Evolutionary conservation across 176 grass and related monocot genomes (phyloP), one percentile per base, ranked within the genome.

Genomic region (Paspalum notatum): DNA sequence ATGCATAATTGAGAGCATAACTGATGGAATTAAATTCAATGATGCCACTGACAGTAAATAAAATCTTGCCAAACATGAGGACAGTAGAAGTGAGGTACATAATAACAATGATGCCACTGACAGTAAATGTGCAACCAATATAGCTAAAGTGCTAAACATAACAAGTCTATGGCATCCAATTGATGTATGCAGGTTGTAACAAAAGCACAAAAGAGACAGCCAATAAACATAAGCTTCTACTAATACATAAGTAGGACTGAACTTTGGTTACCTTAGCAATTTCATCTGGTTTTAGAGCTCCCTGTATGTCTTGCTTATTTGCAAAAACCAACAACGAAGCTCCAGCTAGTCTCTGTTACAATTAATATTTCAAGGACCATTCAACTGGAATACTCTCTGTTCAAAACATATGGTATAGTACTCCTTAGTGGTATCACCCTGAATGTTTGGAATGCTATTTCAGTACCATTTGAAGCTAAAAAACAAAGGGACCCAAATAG

Each of bases 271-370:
- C 94, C 79, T 97, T 93, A 24, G 86, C 91, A 53, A 97, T 97
- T 79, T 97, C 94, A 78, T 44, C 65, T 59, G 94, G 89, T 78
- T 97, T 91, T 39, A 90, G 87, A 66, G 91, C 91, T 76, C 94
- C 94, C 74, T 94, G 94, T 52, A 97, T 97, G 65, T 94, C 94
- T 89, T 94, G 94, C 68, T 97, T 97, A 83, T 97, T 94, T 84
- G 94, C 94, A 93, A 94, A 97, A 59, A 97, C 82, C 82, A 97
- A 81, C 60, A 94, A 91, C 12, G 94, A 97, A 54, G 94, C 82
- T 58, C 94, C 94, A 6, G 87, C 84, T 82, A 97, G 56, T 82
- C 89, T 94, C 94, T 94, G 89, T 74, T 44, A 83, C 83, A 85
- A 85, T 65, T 16, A 63, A 62, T 65, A 68, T 10, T 38, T 3